Conservation (phyloP, 169 alveolate species). For the Blepharisma undulans region DNA sequence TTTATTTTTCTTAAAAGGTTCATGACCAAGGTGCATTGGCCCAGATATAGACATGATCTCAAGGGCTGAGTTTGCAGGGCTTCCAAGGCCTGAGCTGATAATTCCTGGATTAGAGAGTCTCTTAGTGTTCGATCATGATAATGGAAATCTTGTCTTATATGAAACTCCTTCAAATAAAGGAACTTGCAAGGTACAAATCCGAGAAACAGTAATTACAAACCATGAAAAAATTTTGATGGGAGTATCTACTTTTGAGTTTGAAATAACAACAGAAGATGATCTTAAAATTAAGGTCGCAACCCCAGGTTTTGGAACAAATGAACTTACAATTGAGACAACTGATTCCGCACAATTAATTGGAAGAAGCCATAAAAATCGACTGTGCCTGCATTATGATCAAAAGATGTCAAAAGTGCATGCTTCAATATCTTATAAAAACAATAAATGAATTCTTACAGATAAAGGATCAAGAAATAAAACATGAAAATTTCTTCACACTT, state of each 20-base stretch:
- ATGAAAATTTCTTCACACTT: neutral
- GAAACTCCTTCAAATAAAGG: neutral
- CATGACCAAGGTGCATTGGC: neutral
- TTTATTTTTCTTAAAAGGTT: neutral
- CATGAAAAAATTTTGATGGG: neutral
- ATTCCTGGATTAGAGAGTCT: neutral
- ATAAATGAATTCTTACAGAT: neutral
- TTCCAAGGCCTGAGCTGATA: neutral
- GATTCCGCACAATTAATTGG: neutral
- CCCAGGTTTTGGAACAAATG: neutral
- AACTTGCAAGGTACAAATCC: neutral
- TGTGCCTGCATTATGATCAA: neutral
- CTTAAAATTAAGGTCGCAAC: neutral
- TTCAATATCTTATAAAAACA: neutral
- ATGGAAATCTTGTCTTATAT: neutral
- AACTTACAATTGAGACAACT: neutral
- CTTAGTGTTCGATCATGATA: neutral
- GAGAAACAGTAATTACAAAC: neutral
- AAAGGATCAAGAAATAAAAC: neutral
- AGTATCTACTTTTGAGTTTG: neutral
- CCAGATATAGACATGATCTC: neutral
- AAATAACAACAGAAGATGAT: neutral
- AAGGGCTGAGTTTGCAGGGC: neutral
- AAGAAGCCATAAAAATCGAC: neutral
- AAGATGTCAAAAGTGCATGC: neutral